A percentile compares a stretch with the other conserved stretches of the same genome.
Evolutionary conservation across 2,329 filamentous ascomycete species (phyloP).

Genomic region (Ascochyta viciae-villosae): DNA sequence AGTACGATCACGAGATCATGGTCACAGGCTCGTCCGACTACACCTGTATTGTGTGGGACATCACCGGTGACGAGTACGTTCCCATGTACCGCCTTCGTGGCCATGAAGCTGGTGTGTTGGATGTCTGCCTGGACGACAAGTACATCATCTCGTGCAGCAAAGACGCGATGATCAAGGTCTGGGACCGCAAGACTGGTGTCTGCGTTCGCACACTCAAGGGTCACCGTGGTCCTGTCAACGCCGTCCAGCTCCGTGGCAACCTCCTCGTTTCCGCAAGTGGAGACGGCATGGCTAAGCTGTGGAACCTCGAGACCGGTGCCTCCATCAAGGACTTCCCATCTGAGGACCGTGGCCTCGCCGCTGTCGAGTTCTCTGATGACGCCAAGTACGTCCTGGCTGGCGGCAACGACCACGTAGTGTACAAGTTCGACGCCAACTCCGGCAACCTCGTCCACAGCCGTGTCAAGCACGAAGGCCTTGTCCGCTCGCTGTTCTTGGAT

Average conservation of each 20-base stretch:
- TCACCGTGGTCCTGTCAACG: conserved; percentile 92
- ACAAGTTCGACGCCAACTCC: conserved; percentile 93
- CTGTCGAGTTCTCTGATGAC: conserved; percentile 95
- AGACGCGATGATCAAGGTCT: conserved; percentile 91
- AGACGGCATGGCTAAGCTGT: conserved; percentile 91
- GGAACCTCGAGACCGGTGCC: conserved; percentile 89
- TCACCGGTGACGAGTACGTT: conserved; percentile 69
- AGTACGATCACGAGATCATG: conserved; percentile 91
- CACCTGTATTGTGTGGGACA: conserved; percentile 89
- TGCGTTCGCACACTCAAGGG: conserved; percentile 82
- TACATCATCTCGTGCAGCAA: conserved; percentile 98
- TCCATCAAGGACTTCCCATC: conserved; percentile 89
- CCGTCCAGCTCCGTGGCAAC: conserved; percentile 92
- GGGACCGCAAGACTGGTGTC: conserved; percentile 81
- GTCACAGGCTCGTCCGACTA: conserved; percentile 94
- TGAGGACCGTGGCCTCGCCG: conserved; percentile 91
- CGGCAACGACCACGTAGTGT: conserved; percentile 93
- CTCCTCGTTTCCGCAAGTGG: conserved; percentile 92
- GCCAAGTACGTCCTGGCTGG: conserved; percentile 92
- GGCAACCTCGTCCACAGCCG: conserved; percentile 83
- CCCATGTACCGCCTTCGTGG: conserved; percentile 79
- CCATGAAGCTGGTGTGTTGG: conserved; percentile 88
- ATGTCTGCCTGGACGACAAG: conserved; percentile 89
- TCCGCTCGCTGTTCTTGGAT: conserved; percentile 90
- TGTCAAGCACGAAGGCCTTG: conserved; percentile 82